phyloP scores from a whole-genome alignment of 805 yeast species.

The Torulaspora maleeae region DNA sequence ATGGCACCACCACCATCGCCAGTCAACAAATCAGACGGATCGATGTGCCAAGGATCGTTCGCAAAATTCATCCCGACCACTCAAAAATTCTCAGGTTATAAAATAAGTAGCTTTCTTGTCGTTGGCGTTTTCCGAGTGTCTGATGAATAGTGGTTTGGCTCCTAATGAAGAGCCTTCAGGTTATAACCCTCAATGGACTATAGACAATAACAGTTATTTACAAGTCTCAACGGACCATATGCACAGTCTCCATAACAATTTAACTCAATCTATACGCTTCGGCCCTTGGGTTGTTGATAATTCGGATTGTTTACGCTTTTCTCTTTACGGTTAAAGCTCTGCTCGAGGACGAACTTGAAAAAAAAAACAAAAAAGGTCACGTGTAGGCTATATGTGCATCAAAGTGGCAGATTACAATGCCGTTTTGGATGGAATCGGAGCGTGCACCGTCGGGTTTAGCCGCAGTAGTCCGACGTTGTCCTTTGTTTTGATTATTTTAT shows the following conservation, averaged over 20 bases:
- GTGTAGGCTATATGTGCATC: background rate
- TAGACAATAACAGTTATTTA: background rate
- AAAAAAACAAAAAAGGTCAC: background rate
- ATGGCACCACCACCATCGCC: constrained; percentile 5
- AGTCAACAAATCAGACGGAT: constrained; percentile 16
- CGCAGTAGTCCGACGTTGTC: too few relatives aligned
- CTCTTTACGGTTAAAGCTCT: constrained; percentile 7
- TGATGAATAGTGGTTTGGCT: background rate
- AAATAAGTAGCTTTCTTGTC: background rate
- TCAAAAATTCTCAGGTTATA: background rate
- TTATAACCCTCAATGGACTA: background rate
- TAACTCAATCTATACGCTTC: background rate
- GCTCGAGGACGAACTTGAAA: background rate
- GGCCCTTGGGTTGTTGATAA: background rate
- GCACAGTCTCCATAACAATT: background rate
- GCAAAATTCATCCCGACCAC: constrained; percentile 11
- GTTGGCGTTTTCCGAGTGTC: too few relatives aligned
- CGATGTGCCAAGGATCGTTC: constrained; percentile 19
- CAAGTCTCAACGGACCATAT: background rate
- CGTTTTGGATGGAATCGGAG: too few relatives aligned
- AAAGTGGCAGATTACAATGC: too few relatives aligned
- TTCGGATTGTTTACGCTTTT: constrained; percentile 7
- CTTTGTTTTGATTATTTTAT: too few relatives aligned
- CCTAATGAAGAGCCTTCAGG: background rate
- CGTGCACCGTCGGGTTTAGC: too few relatives aligned